Evolutionary conservation across 2,329 filamentous ascomycete genomes (phyloP).

Genomic region (Fusarium irregulare): DNA sequence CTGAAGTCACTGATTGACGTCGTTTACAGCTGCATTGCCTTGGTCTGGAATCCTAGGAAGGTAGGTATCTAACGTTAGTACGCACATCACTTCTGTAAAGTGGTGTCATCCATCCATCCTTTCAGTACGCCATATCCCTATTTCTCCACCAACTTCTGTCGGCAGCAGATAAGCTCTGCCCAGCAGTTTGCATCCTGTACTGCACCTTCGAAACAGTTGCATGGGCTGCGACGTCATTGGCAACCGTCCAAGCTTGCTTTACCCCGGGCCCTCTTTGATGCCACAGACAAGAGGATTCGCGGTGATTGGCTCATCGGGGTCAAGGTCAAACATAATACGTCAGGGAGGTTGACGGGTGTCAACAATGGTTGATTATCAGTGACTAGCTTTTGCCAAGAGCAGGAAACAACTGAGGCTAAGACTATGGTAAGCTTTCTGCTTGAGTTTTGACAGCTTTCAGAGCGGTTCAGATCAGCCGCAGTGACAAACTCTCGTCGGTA

Average conservation of each 20-base stretch:
- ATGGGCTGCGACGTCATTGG: slow-evolving; percentile 43
- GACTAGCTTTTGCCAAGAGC: slow-evolving; percentile 13
- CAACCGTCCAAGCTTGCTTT: slow-evolving; percentile 41
- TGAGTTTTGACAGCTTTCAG: slow-evolving; percentile 12
- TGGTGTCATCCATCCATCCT: slow-evolving; percentile 39
- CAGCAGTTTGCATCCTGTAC: slow-evolving; percentile 27
- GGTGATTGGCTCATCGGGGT: slow-evolving; percentile 21
- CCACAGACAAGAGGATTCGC: slow-evolving; percentile 10
- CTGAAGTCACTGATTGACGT: slow-evolving; percentile 27
- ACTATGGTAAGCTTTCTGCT: neutral
- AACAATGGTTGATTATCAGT: slow-evolving; percentile 5
- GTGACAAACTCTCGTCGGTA: slow-evolving; percentile 1
- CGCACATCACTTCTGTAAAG: slow-evolving; percentile 28
- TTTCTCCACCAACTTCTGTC: slow-evolving; percentile 30
- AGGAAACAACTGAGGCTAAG: slow-evolving; percentile 3
- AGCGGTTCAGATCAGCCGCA: neutral
- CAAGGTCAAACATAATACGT: slow-evolving; percentile 37
- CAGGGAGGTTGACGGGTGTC: slow-evolving; percentile 19
- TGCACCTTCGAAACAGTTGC: slow-evolving; percentile 38
- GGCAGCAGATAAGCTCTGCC: slow-evolving; percentile 17
- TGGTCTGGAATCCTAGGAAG: slow-evolving; percentile 29
- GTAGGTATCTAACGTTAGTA: slow-evolving; percentile 21
- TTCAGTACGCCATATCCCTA: slow-evolving; percentile 21
- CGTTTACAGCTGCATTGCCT: slow-evolving; percentile 33
- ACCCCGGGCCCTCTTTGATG: slow-evolving; percentile 17